Percentiles rank a stretch among this genome's conserved stretches.
Conservation (phyloP, 345 rosid species). For the Citrus unshiu region DNA sequence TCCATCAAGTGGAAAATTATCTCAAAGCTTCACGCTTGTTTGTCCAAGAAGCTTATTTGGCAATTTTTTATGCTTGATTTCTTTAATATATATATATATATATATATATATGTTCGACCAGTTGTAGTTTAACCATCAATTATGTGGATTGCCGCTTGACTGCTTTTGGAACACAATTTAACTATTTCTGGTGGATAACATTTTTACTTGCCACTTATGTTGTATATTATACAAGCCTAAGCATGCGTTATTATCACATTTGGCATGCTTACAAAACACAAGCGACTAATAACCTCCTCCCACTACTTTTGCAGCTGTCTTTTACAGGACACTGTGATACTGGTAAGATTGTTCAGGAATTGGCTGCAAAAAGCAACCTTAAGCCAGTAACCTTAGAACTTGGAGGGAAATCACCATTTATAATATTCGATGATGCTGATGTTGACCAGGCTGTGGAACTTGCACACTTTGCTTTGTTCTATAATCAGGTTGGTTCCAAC, state of each 20-base stretch:
- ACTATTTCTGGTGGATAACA: background rate
- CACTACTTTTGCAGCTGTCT: constrained; percentile 53
- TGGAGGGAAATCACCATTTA: constrained; percentile 96
- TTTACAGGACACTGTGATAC: constrained; percentile 91
- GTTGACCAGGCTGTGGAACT: constrained; percentile 82
- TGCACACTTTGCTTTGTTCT: constrained; percentile 92
- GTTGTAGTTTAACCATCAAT: background rate
- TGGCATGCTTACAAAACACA: background rate
- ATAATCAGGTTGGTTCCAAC: constrained; percentile 61
- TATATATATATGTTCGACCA: background rate
- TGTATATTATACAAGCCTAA: background rate
- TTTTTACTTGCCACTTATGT: background rate
- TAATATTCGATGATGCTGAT: constrained; percentile 89
- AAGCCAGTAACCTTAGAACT: constrained; percentile 94
- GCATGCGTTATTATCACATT: background rate
- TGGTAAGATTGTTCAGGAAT: constrained; percentile 64
- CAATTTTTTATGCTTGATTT: background rate
- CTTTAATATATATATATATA: no score
- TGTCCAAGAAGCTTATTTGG: background rate
- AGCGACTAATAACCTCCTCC: background rate
- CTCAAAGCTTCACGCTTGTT: background rate
- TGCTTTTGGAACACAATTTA: background rate
- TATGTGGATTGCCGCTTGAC: background rate
- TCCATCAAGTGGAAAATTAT: background rate
- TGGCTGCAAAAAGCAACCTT: constrained; percentile 91